phyloP scores from a whole-genome alignment of 306 rosid species.

The Casuarina cunninghamiana region DNA sequence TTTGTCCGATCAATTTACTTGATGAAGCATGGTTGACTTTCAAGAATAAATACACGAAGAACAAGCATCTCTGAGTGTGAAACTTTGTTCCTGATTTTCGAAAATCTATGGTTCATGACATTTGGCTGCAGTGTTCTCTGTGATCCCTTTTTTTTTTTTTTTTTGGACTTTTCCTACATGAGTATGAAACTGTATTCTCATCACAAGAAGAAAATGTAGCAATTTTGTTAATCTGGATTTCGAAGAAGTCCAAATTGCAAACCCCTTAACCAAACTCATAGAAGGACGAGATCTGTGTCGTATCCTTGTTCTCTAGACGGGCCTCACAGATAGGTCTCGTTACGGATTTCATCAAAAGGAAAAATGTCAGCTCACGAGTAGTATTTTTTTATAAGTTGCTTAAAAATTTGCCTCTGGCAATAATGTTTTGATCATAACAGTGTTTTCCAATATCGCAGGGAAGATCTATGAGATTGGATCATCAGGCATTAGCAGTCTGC shows the following conservation, averaged over 20 bases:
- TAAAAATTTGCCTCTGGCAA: neutral
- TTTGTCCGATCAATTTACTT: neutral
- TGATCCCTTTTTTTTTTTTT: neutral
- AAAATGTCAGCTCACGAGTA: neutral
- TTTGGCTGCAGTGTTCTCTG: neutral
- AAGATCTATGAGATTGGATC: constrained; percentile 52
- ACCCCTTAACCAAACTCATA: neutral
- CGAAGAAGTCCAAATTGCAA: neutral
- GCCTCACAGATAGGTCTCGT: neutral
- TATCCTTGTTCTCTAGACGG: neutral
- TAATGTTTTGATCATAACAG: neutral
- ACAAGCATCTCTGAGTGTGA: neutral
- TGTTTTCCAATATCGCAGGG: constrained; percentile 39
- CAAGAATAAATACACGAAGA: neutral
- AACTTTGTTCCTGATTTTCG: neutral
- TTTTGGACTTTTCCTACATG: neutral
- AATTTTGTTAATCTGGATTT: neutral
- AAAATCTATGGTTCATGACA: neutral
- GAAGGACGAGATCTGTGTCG: neutral
- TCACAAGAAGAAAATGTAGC: neutral
- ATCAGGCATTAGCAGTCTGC: constrained; percentile 42
- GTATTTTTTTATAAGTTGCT: neutral
- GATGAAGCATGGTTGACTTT: neutral
- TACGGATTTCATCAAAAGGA: neutral
- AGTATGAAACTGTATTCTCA: neutral